These are phyloP conservation scores for Entonaema liquescens DNA, from an alignment of 495 filamentous ascomycete genomes.

Conservation along the genomic window DNA sequence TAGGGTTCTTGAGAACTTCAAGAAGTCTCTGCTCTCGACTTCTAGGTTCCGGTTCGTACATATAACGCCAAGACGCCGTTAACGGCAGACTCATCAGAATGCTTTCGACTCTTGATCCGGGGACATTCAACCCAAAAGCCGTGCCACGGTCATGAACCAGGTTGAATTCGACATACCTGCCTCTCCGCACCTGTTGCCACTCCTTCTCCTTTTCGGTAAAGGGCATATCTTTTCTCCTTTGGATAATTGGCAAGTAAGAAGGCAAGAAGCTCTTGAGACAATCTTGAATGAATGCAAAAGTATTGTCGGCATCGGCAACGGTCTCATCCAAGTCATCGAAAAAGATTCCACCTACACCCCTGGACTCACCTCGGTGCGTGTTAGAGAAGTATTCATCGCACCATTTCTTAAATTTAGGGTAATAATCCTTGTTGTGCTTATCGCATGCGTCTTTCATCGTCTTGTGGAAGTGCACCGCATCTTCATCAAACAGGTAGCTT, in stretches of 20 bases:
- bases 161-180: conserved; percentile 98
- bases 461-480: conserved; percentile 95
- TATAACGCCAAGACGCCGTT: conserved; percentile 94
- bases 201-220: conserved; percentile 85
- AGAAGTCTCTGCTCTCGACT: conserved; percentile 79
- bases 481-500: conserved; percentile 93
- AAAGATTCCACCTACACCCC: conserved; percentile 96
- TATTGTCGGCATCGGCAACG: conserved; percentile 80
- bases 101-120: conserved; percentile 90
- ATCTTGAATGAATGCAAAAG: conserved; percentile 90
- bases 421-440: conserved; percentile 90
- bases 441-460: conserved; percentile 94
- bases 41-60: conserved; percentile 81
- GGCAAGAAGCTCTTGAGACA: conserved; percentile 88
- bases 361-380: conserved; percentile 87
- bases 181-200: conserved; percentile 95
- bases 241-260: conserved; percentile 88
- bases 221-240: conserved; percentile 87
- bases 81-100: conserved; percentile 97
- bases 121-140: conserved; percentile 92
- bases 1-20: conserved; percentile 83
- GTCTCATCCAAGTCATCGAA: conserved; percentile 95
- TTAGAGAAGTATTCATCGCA: conserved; percentile 97
- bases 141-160: conserved; percentile 97
- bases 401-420: conserved; percentile 96